Base-by-base conservation (phyloP, 2,329 filamentous ascomycete genomes). In the Chaetomiaceae sp. region DNA sequence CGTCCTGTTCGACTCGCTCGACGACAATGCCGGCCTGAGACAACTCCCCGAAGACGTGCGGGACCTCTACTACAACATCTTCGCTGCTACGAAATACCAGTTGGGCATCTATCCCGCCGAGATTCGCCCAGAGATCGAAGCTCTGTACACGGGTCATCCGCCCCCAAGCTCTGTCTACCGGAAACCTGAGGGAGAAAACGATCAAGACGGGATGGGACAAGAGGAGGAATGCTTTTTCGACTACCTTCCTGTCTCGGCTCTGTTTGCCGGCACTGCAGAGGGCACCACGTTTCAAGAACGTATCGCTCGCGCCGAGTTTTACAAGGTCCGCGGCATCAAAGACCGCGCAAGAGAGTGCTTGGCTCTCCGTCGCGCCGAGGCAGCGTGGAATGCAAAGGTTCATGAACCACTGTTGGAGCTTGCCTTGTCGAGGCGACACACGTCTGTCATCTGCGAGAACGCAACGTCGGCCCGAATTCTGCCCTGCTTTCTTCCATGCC, bases 361-460 rank as follows among this genome's bases (percentile, higher is more conserved):
- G 12, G 42, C 27, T 20, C 47, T 54, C 33, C 52, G 46, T 38
- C 39, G 52, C 31, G n/a, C 23, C 42, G 52, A 54, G 34, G 52
- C 52, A 15, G 40, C 52, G 40, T 54, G 52, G 52, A 54, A 54
- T n/a, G n/a, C 47, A 42, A 46, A 50, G 40, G 52, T 51, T 14
- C 52, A 51, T 27, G 47, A 36, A 22, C 52, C 52, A 17, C 36
- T 51, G 25, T 36, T 50, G 34, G 39, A 50, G 17, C 47, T 54
- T 19, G 52, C 52, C 12, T 39, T 51, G 25, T 39, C 42, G 34
- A 46, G 34, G 27, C 47, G 42, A 12, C 27, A 39, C 34, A 19
- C 33, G 20, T 40, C 36, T 14, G 52, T 50, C 36, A 19, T 44
- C 9, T 54, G 20, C 42, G 52, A 54, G 52, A 51, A 54, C 17